Percentiles rank a stretch among this genome's conserved stretches.
phyloP scores from a whole-genome alignment of 2,329 filamentous ascomycete genomes.

The Aureobasidium sp. region DNA sequence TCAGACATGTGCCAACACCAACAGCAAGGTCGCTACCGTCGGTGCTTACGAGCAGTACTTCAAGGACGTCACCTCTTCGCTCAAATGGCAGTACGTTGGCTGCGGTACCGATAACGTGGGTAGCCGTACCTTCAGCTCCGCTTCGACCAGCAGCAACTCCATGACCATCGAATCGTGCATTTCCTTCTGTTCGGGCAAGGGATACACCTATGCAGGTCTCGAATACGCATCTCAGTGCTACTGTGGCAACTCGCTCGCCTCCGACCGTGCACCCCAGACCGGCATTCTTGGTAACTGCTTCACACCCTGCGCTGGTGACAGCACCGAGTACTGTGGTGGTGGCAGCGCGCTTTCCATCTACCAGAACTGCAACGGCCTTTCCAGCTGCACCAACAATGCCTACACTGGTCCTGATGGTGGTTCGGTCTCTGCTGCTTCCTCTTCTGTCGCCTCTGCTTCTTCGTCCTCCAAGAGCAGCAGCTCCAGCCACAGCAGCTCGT shows the following conservation, averaged over 20 bases:
- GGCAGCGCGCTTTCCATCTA: constrained; percentile 31
- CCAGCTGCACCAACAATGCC: constrained; percentile 14
- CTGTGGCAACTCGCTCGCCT: constrained; percentile 26
- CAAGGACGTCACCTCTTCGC: constrained; percentile 19
- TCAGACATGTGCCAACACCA: constrained; percentile 14
- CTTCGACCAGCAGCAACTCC: constrained; percentile 18
- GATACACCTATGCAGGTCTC: constrained; percentile 27
- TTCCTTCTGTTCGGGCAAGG: constrained; percentile 22
- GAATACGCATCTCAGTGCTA: constrained; percentile 29
- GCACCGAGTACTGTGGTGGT: constrained; percentile 34
- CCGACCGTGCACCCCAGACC: constrained; percentile 31
- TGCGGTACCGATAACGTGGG: constrained; percentile 24
- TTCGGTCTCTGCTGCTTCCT: not conserved
- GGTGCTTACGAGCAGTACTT: constrained; percentile 17
- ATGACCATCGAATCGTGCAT: constrained; percentile 27
- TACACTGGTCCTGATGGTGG: constrained; percentile 16
- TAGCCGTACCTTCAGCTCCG: constrained; percentile 22
- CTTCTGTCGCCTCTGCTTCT: not conserved
- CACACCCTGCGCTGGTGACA: constrained; percentile 47
- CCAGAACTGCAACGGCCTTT: constrained; percentile 18
- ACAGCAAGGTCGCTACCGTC: constrained; percentile 21
- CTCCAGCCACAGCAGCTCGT: not conserved
- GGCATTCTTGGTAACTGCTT: constrained; percentile 51
- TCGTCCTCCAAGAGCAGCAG: not conserved
- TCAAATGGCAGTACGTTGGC: constrained; percentile 26